A percentile compares a stretch with the other conserved stretches of the same genome.
phyloP scores from a whole-genome alignment of 1,284 basidiomycete genomes.

The Puccinia novopanici region DNA sequence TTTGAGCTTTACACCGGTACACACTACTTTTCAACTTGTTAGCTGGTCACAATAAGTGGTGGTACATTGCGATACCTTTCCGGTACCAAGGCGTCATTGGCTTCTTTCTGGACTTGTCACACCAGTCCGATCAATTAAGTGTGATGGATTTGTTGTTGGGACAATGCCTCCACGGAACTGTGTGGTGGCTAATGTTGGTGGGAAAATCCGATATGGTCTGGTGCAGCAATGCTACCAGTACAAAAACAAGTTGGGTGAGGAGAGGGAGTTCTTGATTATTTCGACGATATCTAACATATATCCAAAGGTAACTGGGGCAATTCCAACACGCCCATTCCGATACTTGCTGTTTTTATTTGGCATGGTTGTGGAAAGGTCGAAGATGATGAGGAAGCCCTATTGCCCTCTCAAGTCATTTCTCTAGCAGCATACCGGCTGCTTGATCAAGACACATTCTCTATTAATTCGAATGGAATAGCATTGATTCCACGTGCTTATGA shows the following conservation, averaged over 20 bases:
- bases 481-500: neutral
- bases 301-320: neutral
- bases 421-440: conserved; percentile 19
- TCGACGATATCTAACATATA: conserved; percentile 7
- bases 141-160: no score
- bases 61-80: neutral
- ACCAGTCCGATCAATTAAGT: no score
- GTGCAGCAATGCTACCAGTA: neutral
- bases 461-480: conserved; percentile 5
- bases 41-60: neutral
- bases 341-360: conserved; percentile 23
- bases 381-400: neutral
- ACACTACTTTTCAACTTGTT: neutral
- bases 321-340: conserved; percentile 11
- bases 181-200: conserved; percentile 1
- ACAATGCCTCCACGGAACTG: conserved; percentile 16
- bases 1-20: no score
- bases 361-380: neutral
- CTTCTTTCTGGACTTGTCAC: no score
- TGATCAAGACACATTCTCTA: neutral
- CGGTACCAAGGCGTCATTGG: neutral
- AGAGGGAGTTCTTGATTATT: neutral
- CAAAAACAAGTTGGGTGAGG: no score
- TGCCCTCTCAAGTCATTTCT: neutral
- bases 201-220: neutral